Percentiles rank a stretch among this genome's conserved stretches.
These are phyloP conservation scores for Knufia petricola DNA, from an alignment of 2,329 filamentous ascomycete species.

Conservation along the genomic window DNA sequence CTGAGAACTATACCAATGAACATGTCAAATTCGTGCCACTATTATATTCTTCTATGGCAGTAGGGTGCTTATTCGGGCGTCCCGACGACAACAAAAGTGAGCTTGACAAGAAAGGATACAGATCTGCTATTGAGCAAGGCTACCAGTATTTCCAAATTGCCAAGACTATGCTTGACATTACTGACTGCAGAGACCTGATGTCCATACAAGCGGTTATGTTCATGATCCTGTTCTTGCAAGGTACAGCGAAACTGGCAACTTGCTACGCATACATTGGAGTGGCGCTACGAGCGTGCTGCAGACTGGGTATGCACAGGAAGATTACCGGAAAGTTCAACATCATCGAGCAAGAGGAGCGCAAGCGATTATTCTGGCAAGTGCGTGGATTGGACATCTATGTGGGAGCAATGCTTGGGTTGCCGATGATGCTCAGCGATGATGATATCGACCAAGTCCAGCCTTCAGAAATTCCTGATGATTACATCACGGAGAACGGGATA, in stretches of 20 bases:
- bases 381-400: constrained; percentile 44
- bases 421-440: constrained; percentile 40
- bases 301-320: constrained; percentile 68
- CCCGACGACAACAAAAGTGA: constrained; percentile 43
- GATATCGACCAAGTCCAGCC: constrained; percentile 43
- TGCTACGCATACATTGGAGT: constrained; percentile 76
- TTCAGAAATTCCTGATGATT: constrained; percentile 37
- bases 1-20: constrained; percentile 52
- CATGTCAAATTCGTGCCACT: constrained; percentile 62
- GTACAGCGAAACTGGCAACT: constrained; percentile 65
- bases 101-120: constrained; percentile 38
- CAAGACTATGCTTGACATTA: constrained; percentile 52
- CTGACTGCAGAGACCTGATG: constrained; percentile 59
- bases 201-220: constrained; percentile 68
- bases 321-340: constrained; percentile 60
- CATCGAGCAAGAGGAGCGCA: constrained; percentile 62
- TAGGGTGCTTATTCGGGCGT: constrained; percentile 62
- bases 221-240: constrained; percentile 72
- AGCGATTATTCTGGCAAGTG: constrained; percentile 50
- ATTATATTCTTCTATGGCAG: constrained; percentile 59
- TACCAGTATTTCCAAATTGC: constrained; percentile 65
- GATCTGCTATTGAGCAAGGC: constrained; percentile 47
- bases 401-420: constrained; percentile 40
- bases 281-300: constrained; percentile 62
- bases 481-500: constrained; percentile 37